These are phyloP conservation scores for Thielaviopsis musarum DNA, from an alignment of 2,329 filamentous ascomycete species.

Conservation along the genomic window DNA sequence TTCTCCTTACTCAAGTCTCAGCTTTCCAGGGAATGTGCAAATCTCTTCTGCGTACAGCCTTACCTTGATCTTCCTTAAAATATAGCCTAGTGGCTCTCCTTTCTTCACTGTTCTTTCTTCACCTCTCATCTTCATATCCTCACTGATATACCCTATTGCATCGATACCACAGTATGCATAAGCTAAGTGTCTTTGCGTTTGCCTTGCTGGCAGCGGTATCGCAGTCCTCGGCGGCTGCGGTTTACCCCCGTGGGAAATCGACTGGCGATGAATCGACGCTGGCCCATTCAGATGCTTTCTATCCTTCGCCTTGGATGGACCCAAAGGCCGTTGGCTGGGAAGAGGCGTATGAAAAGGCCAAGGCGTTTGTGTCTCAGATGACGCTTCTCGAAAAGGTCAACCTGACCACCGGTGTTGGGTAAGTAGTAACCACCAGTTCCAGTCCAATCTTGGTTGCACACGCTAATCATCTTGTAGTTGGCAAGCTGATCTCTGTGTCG, in stretches of 20 bases:
- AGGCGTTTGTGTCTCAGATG: slow-evolving; percentile 64
- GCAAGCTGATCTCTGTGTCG: slow-evolving; percentile 54
- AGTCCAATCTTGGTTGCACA: not conserved
- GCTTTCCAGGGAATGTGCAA: not conserved
- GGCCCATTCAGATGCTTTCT: slow-evolving; percentile 41
- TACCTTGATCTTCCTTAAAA: not conserved
- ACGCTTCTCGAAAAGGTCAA: slow-evolving; percentile 87
- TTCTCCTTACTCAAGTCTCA: not conserved
- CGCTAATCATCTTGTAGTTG: slow-evolving; percentile 17
- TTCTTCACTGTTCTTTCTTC: not conserved
- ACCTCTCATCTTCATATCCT: not conserved
- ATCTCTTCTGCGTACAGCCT: not conserved
- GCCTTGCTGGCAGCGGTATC: slow-evolving; percentile 9
- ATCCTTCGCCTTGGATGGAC: slow-evolving; percentile 78
- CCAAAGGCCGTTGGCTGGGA: slow-evolving; percentile 56
- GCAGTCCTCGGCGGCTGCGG: slow-evolving; percentile 2
- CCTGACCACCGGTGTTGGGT: slow-evolving; percentile 79
- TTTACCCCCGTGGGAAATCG: not conserved
- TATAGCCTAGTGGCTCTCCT: not conserved
- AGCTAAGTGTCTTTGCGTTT: slow-evolving; percentile 10
- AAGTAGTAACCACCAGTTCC: slow-evolving; percentile 19
- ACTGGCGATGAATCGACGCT: slow-evolving; percentile 13
- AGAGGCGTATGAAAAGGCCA: slow-evolving; percentile 58
- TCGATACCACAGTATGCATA: slow-evolving; percentile 4
- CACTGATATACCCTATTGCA: not conserved